Conservation (phyloP, 2,329 filamentous ascomycete genomes). For the Teratosphaeria pseudoeucalypti region DNA sequence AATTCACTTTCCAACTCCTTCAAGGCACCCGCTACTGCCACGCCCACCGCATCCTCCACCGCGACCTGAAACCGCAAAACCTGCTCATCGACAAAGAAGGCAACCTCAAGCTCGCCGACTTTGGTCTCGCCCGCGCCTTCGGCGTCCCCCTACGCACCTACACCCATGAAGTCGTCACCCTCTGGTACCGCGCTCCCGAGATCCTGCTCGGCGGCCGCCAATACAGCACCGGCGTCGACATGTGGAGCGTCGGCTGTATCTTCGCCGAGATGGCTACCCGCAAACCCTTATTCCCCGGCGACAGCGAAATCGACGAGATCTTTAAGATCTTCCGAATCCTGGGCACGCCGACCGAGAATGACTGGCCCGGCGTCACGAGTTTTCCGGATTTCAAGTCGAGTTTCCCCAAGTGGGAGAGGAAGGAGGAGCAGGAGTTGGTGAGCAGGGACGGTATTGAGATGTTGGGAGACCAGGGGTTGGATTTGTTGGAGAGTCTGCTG, state of each 20-base stretch:
- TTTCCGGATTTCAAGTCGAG: constrained; percentile 89
- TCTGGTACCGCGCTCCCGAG: constrained; percentile 88
- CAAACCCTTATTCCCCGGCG: constrained; percentile 84
- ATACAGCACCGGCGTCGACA: constrained; percentile 89
- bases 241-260: constrained; percentile 92
- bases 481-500: constrained; percentile 60
- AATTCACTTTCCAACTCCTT: constrained; percentile 83
- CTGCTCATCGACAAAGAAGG: constrained; percentile 76
- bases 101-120: constrained; percentile 84
- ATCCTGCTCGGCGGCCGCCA: constrained; percentile 83
- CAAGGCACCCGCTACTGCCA: constrained; percentile 82
- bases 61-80: constrained; percentile 86
- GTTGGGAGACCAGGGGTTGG: constrained; percentile 61
- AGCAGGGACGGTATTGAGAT: constrained; percentile 39
- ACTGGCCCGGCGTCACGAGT: constrained; percentile 86
- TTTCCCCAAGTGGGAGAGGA: constrained; percentile 82
- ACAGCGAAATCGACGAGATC: constrained; percentile 88
- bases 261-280: constrained; percentile 95
- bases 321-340: constrained; percentile 83
- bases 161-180: constrained; percentile 87
- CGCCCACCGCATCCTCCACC: constrained; percentile 74
- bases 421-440: constrained; percentile 56
- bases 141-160: constrained; percentile 85
- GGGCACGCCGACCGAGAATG: constrained; percentile 69
- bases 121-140: constrained; percentile 79